Conservation (phyloP, 2,329 filamentous ascomycete genomes). For the Thermomyces lanuginosus region DNA sequence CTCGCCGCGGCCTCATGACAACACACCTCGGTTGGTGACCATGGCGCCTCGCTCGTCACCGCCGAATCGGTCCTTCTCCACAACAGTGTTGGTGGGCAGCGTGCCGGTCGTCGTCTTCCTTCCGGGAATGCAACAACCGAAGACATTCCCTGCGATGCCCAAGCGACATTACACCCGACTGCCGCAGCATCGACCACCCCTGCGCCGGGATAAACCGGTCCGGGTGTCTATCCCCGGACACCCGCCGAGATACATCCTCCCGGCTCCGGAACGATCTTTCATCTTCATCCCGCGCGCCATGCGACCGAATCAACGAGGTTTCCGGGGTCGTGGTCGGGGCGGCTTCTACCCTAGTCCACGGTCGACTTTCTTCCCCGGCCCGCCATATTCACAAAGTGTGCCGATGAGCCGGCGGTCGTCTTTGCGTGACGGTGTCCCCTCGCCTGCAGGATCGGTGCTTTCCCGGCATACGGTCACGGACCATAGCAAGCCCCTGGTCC, state of each 20-base stretch:
- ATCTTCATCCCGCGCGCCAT: constrained; percentile 93
- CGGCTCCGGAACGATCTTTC: constrained; percentile 77
- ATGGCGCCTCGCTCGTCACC: constrained; percentile 42
- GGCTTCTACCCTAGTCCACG: constrained; percentile 54
- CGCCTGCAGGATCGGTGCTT: constrained; percentile 63
- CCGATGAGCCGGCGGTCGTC: constrained; percentile 83
- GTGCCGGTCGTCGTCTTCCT: constrained; percentile 70
- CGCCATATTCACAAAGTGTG: constrained; percentile 69
- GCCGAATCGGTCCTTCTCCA: constrained; percentile 66
- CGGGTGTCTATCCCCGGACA: constrained; percentile 75
- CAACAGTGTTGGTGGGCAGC: constrained; percentile 67
- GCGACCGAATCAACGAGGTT: constrained; percentile 77
- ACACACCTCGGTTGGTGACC: constrained; percentile 20
- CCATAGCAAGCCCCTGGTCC: constrained; percentile 55
- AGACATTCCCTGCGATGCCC: constrained; percentile 56
- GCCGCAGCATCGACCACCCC: constrained; percentile 81
- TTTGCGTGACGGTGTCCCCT: constrained; percentile 57
- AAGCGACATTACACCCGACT: constrained; percentile 86
- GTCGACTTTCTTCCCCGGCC: constrained; percentile 54
- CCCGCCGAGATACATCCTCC: constrained; percentile 75
- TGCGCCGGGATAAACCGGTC: constrained; percentile 90
- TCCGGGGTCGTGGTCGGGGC: constrained; percentile 53
- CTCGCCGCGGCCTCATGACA: constrained; percentile 13
- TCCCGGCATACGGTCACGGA: constrained; percentile 51
- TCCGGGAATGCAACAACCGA: constrained; percentile 55